Evolutionary conservation across 1,284 basidiomycete genomes (phyloP).

Genomic region (Cutaneotrichosporon cutaneum): DNA sequence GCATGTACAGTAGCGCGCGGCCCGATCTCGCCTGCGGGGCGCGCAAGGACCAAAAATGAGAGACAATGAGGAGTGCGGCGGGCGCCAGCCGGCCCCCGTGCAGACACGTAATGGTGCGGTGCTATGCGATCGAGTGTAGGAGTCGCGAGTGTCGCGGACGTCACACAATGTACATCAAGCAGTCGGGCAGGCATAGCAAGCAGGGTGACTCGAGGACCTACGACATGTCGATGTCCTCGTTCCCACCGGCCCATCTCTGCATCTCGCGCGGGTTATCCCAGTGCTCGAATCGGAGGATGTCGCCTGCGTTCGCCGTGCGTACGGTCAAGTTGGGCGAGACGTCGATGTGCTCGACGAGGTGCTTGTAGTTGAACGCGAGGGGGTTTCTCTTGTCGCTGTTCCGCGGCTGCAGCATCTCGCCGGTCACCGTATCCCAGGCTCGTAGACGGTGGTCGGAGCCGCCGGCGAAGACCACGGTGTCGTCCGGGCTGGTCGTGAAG

Average conservation of each 20-base stretch:
- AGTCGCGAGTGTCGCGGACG: background rate
- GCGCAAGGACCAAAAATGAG: no score
- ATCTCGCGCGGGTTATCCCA: background rate
- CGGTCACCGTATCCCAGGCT: conserved; percentile 37
- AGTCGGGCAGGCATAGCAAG: background rate
- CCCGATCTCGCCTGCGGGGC: background rate
- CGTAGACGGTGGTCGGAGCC: conserved; percentile 40
- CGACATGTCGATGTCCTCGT: background rate
- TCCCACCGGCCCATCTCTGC: background rate
- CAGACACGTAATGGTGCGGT: background rate
- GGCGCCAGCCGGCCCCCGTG: background rate
- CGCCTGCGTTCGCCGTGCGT: conserved; percentile 16
- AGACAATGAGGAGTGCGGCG: background rate
- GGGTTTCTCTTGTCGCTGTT: background rate
- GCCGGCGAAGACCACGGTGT: conserved; percentile 37
- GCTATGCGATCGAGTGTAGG: no score
- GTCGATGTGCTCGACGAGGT: conserved; percentile 20
- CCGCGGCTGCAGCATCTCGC: conserved; percentile 16
- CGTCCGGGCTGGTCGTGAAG: conserved; percentile 36
- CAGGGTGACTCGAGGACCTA: background rate
- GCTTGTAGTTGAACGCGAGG: conserved; percentile 10
- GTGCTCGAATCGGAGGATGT: conserved; percentile 19
- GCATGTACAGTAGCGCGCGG: background rate
- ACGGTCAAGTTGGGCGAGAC: conserved; percentile 17
- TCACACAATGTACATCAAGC: background rate